Conservation (phyloP, 495 filamentous ascomycete species). For the Aspergillus baeticus region DNA sequence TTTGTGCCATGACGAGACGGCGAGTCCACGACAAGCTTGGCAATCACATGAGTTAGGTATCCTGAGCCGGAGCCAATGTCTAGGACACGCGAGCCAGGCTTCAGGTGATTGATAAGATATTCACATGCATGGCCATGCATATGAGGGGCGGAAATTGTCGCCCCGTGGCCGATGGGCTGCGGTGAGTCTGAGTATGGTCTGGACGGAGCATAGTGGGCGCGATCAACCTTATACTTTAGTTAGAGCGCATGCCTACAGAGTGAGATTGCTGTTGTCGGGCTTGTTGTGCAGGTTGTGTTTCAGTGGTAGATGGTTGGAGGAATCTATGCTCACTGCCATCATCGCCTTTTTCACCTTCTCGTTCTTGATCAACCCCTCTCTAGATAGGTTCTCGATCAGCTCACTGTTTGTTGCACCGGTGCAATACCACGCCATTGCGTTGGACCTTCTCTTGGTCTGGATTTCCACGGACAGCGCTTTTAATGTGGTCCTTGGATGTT, state of each 20-base stretch:
- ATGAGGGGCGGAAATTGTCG: conserved; percentile 95
- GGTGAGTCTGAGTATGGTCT: conserved; percentile 88
- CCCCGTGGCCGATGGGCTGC: conserved; percentile 79
- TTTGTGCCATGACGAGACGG: conserved; percentile 21
- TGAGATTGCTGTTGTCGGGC: neutral
- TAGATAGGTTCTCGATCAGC: conserved; percentile 76
- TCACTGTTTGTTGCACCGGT: conserved; percentile 74
- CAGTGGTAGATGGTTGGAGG: neutral
- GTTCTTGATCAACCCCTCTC: conserved; percentile 67
- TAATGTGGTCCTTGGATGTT: neutral
- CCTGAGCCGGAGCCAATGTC: conserved; percentile 91
- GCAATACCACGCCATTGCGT: conserved; percentile 88
- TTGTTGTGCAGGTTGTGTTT: no score
- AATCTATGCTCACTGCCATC: conserved; percentile 53
- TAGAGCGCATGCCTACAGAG: conserved; percentile 3
- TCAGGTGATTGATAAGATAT: conserved; percentile 61
- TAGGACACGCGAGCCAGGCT: conserved; percentile 59
- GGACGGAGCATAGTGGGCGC: conserved; percentile 73
- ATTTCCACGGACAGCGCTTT: neutral
- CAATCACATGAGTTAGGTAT: conserved; percentile 88
- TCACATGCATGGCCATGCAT: conserved; percentile 87
- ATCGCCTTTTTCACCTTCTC: conserved; percentile 75
- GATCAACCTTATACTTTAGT: conserved; percentile 66
- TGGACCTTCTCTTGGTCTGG: conserved; percentile 19
- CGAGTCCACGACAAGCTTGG: conserved; percentile 65